These are phyloP conservation scores for Trichoderma oligosporum DNA, from an alignment of 2,329 filamentous ascomycete genomes.

Conservation along the genomic window DNA sequence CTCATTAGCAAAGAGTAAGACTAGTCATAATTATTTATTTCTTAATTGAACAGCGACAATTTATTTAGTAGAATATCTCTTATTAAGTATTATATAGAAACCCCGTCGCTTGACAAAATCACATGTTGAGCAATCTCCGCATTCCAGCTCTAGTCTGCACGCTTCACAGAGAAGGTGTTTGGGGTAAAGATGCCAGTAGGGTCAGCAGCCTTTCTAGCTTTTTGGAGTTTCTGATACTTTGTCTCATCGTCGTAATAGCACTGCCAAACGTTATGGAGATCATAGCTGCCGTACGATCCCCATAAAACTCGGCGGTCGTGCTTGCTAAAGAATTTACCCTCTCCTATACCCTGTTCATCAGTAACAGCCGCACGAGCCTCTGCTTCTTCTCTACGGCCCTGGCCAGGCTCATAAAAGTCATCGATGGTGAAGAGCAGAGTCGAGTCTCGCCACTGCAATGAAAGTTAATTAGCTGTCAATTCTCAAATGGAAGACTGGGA, in stretches of 20 bases:
- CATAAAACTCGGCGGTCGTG: slow-evolving; percentile 38
- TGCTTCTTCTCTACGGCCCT: slow-evolving; percentile 31
- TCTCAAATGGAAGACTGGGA: slow-evolving; percentile 32
- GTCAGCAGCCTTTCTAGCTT: slow-evolving; percentile 31
- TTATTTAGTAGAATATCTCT: too few relatives aligned
- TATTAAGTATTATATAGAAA: too few relatives aligned
- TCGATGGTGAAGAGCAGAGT: slow-evolving; percentile 33
- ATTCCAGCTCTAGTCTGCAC: not conserved
- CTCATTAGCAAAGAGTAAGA: too few relatives aligned
- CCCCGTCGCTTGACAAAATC: too few relatives aligned
- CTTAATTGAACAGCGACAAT: too few relatives aligned
- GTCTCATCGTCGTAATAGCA: slow-evolving; percentile 35
- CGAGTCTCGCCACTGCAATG: slow-evolving; percentile 2
- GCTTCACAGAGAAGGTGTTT: slow-evolving; percentile 31
- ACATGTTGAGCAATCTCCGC: too few relatives aligned
- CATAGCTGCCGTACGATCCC: slow-evolving; percentile 38
- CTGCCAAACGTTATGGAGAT: slow-evolving; percentile 35
- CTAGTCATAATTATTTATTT: too few relatives aligned
- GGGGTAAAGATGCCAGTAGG: slow-evolving; percentile 37
- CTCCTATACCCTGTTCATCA: slow-evolving; percentile 32
- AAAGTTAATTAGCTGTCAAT: not conserved
- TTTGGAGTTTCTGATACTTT: slow-evolving; percentile 34
- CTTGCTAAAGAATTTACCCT: slow-evolving; percentile 30
- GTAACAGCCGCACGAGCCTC: slow-evolving; percentile 43
- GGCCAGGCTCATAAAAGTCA: slow-evolving; percentile 40